Evolutionary conservation across 768 basidiomycete species (phyloP), one percentile per base, ranked within the genome.

Genomic region (Psilocybe azurescens): DNA sequence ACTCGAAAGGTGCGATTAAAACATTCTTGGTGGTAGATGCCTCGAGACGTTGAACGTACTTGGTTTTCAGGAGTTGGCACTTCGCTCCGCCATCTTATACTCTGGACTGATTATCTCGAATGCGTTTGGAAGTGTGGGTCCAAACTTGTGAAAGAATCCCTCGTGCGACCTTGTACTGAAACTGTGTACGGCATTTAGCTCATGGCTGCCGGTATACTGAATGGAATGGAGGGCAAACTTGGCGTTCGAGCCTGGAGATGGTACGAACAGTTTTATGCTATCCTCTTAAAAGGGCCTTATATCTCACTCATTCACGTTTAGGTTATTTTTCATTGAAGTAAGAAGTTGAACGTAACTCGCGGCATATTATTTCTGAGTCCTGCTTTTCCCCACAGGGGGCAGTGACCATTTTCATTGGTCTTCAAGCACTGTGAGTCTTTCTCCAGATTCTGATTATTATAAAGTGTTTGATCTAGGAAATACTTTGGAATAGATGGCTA

Each of bases 261-360:
- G 88, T 86, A 64, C 62, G 78, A 59, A 1, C 5, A 6, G 28
- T 46, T 32, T 28, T 16, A 33, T 20, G 11, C 3, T 46, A 41
- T 3, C 3, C 1, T 30, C 13, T 30, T 53, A 9, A 10, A 49
- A 33, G 41, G 24, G 56, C 39, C 10, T 48, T 28, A 44, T 3
- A 41, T 20, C 18, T 32, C 13, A 36, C 9, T 33, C 8, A n/a
- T 24, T 11, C 57, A 14, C 47, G 2, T 18, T 28, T 61, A 87
- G 89, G 89, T 65, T 91, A 39, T 91, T 91, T 70, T 89, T 82
- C 69, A 88, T 90, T 48, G 90, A 89, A 79, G 88, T 83, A 71
- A 58, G 65, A 24, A 24, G 24, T 14, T n/a, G 10, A 16, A 16
- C 11, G 53, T 20, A 13, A 52, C 13, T 3, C 32, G 51, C 38